Percentiles rank a stretch among this genome's conserved stretches.
These are phyloP conservation scores for Yamadazyma diospyri DNA, from an alignment of 1,139 yeast genomes.

Conservation along the genomic window DNA sequence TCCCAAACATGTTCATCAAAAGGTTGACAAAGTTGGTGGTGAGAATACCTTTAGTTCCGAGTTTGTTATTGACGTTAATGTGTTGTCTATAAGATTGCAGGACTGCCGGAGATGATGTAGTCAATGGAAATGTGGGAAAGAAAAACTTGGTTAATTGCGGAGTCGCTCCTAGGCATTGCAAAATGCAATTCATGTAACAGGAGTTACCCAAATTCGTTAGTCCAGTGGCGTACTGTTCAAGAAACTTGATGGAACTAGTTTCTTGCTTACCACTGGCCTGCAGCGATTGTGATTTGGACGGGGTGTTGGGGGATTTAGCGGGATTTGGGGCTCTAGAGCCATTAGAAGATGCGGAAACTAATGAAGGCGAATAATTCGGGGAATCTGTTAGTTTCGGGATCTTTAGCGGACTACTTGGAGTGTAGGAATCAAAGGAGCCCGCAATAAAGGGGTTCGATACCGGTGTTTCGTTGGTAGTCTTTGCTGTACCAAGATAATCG, in stretches of 20 bases:
- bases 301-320: neutral
- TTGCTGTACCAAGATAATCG: constrained; percentile 39
- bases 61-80: constrained; percentile 68
- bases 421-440: constrained; percentile 5
- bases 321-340: neutral
- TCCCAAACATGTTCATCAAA: constrained; percentile 55
- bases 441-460: constrained; percentile 14
- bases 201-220: constrained; percentile 83
- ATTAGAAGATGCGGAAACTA: neutral
- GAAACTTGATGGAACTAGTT: constrained; percentile 20
- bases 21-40: constrained; percentile 72
- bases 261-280: neutral
- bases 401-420: constrained; percentile 13
- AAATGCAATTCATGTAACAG: constrained; percentile 88
- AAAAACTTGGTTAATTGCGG: constrained; percentile 42
- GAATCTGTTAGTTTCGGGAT: constrained; percentile 7
- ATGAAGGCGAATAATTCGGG: neutral
- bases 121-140: constrained; percentile 26
- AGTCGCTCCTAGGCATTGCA: constrained; percentile 69
- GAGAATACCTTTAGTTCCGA: constrained; percentile 82
- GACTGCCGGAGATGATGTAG: constrained; percentile 15
- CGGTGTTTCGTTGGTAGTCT: constrained; percentile 20
- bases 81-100: constrained; percentile 57
- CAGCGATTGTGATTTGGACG: neutral
- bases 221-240: constrained; percentile 49